Evolutionary conservation across 2,329 filamentous ascomycete genomes (phyloP), one percentile per base, ranked within the genome.

Genomic region (Keithomyces neogunnii): DNA sequence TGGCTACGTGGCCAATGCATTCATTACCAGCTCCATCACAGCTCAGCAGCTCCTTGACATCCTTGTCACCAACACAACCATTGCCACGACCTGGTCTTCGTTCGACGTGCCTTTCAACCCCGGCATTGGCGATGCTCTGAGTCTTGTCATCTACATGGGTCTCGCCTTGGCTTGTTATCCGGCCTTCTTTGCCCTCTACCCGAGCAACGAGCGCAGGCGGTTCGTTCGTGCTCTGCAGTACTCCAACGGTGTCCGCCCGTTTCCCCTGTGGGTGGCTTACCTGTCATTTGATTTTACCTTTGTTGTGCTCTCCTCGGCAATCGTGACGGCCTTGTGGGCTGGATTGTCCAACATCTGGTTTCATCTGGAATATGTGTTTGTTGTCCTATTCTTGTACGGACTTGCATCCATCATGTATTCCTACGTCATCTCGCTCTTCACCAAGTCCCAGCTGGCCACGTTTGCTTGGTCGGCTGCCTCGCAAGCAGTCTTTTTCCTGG

Each of bases 211-310:
- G 66, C 79, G 89, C 30, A 73, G 89, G 9, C 75, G 83, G 47
- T 86, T 89, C 56, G 88, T 96, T 29, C 81, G 91, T 48, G 86
- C 87, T 13, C 73, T 96, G 32, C 86, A 96, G 66, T 96, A 95
- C 68, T 95, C 88, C 50, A 96, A 96, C 62, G 91, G 91, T 45
- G 89, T 96, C 31, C 78, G 88, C 10, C 85, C 88, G 0, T 73
- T 88, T 7, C 89, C 90, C 1, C 73, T 96, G 2, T 96, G 92
- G 91, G 68, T 88, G 4, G 88, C 91, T 1, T 95, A 96, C 62
- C 74, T 86, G 1, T 62, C 75, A 0, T 95, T 96, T 62, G 91
- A 96, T 69, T 89, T 91, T 56, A 64, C 80, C 43, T 82, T 95
- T 51, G 84, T 89, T 1, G 63, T 95, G 11, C 51, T 65, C 11